Percentiles rank a stretch among this genome's conserved stretches.
These are phyloP conservation scores for Dichotomopilus funicola DNA, from an alignment of 2,329 filamentous ascomycete species.

Conservation along the genomic window DNA sequence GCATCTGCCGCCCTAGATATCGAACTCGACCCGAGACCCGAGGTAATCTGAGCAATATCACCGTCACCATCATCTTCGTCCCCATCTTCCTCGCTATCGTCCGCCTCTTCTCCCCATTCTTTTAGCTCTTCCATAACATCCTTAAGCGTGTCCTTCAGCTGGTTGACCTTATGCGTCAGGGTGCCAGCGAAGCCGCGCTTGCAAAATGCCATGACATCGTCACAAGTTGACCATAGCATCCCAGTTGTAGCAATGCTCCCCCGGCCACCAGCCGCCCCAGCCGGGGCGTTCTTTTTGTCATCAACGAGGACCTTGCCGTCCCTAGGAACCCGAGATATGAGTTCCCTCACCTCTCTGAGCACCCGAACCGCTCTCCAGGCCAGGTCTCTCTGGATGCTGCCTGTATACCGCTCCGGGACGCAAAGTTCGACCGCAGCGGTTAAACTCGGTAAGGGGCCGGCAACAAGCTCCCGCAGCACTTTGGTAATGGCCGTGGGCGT, in stretches of 20 bases:
- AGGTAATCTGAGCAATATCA: constrained; percentile 27
- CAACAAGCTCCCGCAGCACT: constrained; percentile 65
- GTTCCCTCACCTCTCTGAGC: constrained; percentile 53
- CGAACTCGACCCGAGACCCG: constrained; percentile 27
- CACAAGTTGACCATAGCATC: constrained; percentile 77
- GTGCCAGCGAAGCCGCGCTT: constrained; percentile 63
- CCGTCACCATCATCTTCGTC: constrained; percentile 38
- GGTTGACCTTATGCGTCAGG: constrained; percentile 63
- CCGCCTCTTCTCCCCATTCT: constrained; percentile 75
- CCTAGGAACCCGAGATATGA: constrained; percentile 54
- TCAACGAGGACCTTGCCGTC: constrained; percentile 49
- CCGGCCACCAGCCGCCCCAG: constrained; percentile 33
- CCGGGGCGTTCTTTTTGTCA: constrained; percentile 40
- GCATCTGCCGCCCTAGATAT: constrained; percentile 40
- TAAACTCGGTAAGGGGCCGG: constrained; percentile 66
- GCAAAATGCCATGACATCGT: constrained; percentile 59
- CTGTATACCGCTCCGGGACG: constrained; percentile 54
- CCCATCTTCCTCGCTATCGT: constrained; percentile 43
- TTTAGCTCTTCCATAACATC: constrained; percentile 82
- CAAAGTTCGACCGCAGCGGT: constrained; percentile 65
- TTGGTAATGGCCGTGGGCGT: constrained; percentile 67
- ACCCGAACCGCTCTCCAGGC: constrained; percentile 52
- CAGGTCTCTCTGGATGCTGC: constrained; percentile 57
- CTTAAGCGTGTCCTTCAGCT: constrained; percentile 67
- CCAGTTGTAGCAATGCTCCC: constrained; percentile 62